A percentile compares a stretch with the other conserved stretches of the same genome.
Conservation (phyloP, 2,329 filamentous ascomycete genomes). For the Fusarium heterosporum region DNA sequence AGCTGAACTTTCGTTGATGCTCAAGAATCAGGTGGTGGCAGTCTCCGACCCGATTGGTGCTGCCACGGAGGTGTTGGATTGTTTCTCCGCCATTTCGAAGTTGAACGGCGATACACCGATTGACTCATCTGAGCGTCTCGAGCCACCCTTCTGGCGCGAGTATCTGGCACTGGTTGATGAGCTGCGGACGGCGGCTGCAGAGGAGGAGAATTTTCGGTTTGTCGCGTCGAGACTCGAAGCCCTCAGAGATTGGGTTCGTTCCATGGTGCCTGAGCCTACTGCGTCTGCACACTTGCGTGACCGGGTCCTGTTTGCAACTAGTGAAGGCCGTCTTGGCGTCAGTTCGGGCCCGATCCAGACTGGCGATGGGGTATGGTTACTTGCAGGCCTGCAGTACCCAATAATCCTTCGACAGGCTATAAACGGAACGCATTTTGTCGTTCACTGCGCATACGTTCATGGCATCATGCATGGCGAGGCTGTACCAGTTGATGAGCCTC, state of each 20-base stretch:
- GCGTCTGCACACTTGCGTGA: not conserved
- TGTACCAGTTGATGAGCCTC: not conserved
- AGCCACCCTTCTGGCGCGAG: not conserved
- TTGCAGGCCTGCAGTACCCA: not conserved
- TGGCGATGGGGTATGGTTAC: not conserved
- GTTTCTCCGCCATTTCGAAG: not conserved
- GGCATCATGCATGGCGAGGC: not conserved
- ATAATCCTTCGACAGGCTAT: fast-evolving
- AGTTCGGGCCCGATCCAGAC: fast-evolving
- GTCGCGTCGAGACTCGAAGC: not conserved
- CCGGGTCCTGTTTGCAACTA: not conserved
- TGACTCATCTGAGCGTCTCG: not conserved
- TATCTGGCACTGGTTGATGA: not conserved
- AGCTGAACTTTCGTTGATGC: not conserved
- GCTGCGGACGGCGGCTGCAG: not conserved
- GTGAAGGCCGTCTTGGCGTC: fast-evolving
- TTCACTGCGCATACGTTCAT: not conserved
- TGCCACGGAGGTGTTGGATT: not conserved
- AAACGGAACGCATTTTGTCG: fast-evolving
- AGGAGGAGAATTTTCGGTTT: not conserved
- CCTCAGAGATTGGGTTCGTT: not conserved
- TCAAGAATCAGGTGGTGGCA: not conserved
- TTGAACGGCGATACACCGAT: not conserved
- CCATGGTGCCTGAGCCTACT: not conserved
- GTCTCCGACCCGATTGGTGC: not conserved